Percentiles rank a stretch among this genome's conserved stretches.
Conservation (phyloP, 768 basidiomycete species). For the Dacryopinax primogenitus region DNA sequence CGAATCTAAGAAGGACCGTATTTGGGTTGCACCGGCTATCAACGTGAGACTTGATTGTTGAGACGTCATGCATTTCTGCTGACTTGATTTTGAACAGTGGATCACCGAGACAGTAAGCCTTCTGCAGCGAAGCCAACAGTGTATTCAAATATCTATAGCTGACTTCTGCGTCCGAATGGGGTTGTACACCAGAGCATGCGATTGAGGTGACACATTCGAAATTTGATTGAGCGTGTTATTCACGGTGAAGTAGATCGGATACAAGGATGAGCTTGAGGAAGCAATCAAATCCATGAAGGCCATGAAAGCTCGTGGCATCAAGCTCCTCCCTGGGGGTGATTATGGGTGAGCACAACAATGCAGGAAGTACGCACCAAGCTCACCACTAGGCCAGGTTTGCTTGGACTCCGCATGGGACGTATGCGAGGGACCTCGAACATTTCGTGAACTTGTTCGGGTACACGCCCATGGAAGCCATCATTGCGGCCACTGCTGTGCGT, state of each 20-base stretch:
- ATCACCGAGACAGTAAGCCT: neutral
- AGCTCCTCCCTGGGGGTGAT: slow-evolving; percentile 30
- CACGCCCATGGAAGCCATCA: slow-evolving; percentile 30
- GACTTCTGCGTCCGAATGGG: neutral
- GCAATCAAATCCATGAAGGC: slow-evolving; percentile 28
- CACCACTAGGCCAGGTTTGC: neutral
- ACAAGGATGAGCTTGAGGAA: slow-evolving; percentile 27
- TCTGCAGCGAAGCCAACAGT: neutral
- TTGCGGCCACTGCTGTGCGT: slow-evolving; percentile 24
- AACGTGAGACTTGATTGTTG: slow-evolving; percentile 24
- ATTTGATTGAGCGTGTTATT: neutral
- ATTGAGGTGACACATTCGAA: neutral
- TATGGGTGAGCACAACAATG: slow-evolving; percentile 24
- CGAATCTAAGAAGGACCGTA: slow-evolving; percentile 27
- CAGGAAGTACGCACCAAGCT: neutral
- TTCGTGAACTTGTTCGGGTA: slow-evolving; percentile 29
- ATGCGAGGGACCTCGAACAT: slow-evolving; percentile 27
- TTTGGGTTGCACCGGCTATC: slow-evolving; percentile 27
- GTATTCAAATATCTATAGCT: neutral
- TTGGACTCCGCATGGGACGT: slow-evolving; percentile 24
- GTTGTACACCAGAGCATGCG: neutral
- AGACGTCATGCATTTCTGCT: slow-evolving; percentile 19
- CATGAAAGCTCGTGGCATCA: slow-evolving; percentile 29
- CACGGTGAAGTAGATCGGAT: slow-evolving; percentile 21
- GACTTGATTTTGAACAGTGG: neutral